These are phyloP conservation scores for Hyphopichia pseudoburtonii DNA, from an alignment of 1,139 yeast genomes.

Conservation along the genomic window DNA sequence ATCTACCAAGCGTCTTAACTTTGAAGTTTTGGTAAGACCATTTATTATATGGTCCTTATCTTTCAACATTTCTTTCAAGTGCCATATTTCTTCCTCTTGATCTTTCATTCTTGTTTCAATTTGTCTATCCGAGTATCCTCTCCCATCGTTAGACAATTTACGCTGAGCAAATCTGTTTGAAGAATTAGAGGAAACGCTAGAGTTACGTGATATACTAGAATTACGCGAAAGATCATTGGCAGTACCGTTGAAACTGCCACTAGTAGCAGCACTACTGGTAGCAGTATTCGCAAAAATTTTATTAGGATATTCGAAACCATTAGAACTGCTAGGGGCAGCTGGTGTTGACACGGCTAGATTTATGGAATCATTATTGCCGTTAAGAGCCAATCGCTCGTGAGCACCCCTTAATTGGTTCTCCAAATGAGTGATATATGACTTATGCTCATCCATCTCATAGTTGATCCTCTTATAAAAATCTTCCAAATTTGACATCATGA, in stretches of 20 bases:
- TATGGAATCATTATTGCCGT: neutral
- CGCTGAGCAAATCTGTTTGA: neutral
- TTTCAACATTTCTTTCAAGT: slow-evolving; percentile 58
- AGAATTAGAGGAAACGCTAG: slow-evolving; percentile 1
- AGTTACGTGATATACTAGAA: slow-evolving; percentile 2
- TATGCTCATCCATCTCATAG: slow-evolving; percentile 60
- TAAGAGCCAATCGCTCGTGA: slow-evolving; percentile 16
- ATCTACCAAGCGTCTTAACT: slow-evolving; percentile 50
- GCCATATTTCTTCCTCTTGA: slow-evolving; percentile 69
- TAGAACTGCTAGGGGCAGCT: neutral
- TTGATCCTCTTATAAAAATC: slow-evolving; percentile 45
- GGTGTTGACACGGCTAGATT: neutral
- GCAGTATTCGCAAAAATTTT: slow-evolving; percentile 11
- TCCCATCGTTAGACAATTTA: slow-evolving; percentile 1
- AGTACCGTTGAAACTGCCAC: slow-evolving; percentile 2
- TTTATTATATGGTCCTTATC: slow-evolving; percentile 77
- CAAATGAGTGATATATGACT: slow-evolving; percentile 60
- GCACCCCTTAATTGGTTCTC: slow-evolving; percentile 52
- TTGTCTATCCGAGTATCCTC: slow-evolving; percentile 12
- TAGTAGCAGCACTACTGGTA: slow-evolving; percentile 8
- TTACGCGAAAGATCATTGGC: neutral
- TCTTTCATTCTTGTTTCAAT: slow-evolving; percentile 43
- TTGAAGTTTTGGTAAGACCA: slow-evolving; percentile 63
- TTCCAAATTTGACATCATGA: slow-evolving; percentile 46
- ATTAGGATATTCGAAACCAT: neutral